These are phyloP conservation scores for Emydomyces testavorans DNA, from an alignment of 2,329 filamentous ascomycete species.

Conservation along the genomic window DNA sequence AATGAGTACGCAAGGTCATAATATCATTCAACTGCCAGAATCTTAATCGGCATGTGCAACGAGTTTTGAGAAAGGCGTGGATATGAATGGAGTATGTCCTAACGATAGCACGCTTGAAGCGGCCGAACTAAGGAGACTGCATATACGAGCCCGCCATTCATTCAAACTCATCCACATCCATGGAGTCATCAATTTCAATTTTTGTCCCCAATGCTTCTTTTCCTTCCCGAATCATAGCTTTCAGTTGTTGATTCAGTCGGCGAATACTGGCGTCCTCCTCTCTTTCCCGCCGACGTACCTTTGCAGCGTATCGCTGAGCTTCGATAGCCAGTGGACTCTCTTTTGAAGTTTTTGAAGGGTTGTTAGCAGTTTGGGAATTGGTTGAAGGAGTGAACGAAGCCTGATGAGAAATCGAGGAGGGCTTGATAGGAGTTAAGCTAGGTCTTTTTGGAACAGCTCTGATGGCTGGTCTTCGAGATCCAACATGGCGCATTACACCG, in stretches of 20 bases:
- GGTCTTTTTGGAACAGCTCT: slow-evolving; percentile 11
- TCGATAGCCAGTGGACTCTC: slow-evolving; percentile 39
- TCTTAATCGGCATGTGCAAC: neutral
- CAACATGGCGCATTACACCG: slow-evolving; percentile 10
- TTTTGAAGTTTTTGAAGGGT: slow-evolving; percentile 22
- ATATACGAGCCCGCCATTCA: no score
- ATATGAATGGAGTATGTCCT: neutral
- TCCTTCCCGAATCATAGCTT: slow-evolving; percentile 80
- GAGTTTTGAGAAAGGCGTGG: neutral
- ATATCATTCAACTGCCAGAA: neutral
- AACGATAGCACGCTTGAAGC: slow-evolving; percentile 2
- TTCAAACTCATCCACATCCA: slow-evolving; percentile 25
- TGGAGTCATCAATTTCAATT: slow-evolving; percentile 47
- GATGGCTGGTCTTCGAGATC: slow-evolving; percentile 9
- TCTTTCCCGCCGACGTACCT: slow-evolving; percentile 59
- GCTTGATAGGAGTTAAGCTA: slow-evolving; percentile 16
- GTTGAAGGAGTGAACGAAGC: slow-evolving; percentile 7
- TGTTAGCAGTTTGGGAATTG: slow-evolving; percentile 20
- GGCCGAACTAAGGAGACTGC: slow-evolving; percentile 3
- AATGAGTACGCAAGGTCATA: neutral
- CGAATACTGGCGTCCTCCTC: slow-evolving; percentile 69
- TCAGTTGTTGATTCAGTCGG: slow-evolving; percentile 65
- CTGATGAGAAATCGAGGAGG: slow-evolving; percentile 5
- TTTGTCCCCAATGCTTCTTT: slow-evolving; percentile 71
- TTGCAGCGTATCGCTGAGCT: slow-evolving; percentile 61